phyloP scores from a whole-genome alignment of 208 protist genomes.

The Leishmania aethiopica region DNA sequence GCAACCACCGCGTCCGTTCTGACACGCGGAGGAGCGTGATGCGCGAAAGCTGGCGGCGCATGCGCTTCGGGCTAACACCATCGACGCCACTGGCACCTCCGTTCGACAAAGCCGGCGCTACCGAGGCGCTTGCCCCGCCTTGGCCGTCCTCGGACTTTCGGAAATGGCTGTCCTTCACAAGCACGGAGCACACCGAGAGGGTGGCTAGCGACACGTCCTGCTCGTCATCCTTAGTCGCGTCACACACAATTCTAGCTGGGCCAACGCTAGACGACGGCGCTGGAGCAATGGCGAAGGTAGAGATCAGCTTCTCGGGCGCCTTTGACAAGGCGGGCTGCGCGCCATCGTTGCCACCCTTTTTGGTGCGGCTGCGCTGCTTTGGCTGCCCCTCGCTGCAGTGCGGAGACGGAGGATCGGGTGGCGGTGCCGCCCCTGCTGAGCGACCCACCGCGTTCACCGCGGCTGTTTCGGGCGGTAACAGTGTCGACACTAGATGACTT shows the following conservation, averaged over 20 bases:
- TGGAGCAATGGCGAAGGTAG: neutral
- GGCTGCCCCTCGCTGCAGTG: neutral
- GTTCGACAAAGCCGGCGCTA: neutral
- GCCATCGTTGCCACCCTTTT: neutral
- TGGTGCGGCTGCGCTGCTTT: neutral
- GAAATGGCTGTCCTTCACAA: slow-evolving; percentile 39
- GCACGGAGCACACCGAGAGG: slow-evolving; percentile 21
- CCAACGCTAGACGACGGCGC: neutral
- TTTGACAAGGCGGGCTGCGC: neutral
- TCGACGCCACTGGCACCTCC: neutral
- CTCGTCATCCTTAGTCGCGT: neutral
- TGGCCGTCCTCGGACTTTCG: slow-evolving; percentile 8
- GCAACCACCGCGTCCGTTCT: slow-evolving; percentile 40
- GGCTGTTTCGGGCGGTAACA: neutral
- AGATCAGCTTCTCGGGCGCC: neutral
- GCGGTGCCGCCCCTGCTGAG: neutral
- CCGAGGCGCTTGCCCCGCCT: neutral
- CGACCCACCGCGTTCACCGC: neutral
- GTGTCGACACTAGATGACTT: neutral
- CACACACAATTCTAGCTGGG: neutral
- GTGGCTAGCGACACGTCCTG: neutral
- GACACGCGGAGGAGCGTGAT: slow-evolving; percentile 26
- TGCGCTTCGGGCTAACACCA: slow-evolving; percentile 4
- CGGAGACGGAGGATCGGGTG: neutral
- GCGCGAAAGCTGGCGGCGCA: slow-evolving; percentile 29